Conservation (phyloP, 208 protist species). For the Endotrypanum monterogeii region DNA sequence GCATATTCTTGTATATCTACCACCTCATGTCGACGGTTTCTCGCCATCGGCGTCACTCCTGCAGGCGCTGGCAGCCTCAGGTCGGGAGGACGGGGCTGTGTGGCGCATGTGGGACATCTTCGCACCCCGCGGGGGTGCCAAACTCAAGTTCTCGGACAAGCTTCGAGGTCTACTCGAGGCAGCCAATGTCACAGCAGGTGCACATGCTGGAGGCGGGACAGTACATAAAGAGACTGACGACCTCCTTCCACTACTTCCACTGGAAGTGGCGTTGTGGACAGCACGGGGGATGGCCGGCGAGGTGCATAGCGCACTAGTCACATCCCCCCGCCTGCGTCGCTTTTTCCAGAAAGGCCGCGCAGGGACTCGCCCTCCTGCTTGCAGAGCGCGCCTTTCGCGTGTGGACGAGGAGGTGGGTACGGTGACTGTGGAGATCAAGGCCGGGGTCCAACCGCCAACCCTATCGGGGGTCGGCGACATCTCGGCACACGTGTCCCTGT, state of each 20-base stretch:
- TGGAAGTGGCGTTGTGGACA: conserved; percentile 42
- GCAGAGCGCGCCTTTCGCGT: neutral
- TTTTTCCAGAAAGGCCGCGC: neutral
- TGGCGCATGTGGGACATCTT: conserved; percentile 21
- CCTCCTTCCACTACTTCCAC: neutral
- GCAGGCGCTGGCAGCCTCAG: conserved; percentile 4
- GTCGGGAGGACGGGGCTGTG: neutral
- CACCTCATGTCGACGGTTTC: conserved; percentile 6
- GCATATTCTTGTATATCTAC: conserved; percentile 60
- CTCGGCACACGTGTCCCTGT: no score
- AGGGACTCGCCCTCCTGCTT: neutral
- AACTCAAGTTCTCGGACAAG: conserved; percentile 19
- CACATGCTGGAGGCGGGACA: no score
- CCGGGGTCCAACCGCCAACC: no score
- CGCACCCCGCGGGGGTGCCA: neutral
- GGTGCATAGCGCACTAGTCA: conserved; percentile 9
- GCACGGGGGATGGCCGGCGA: conserved; percentile 9
- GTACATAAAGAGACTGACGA: neutral
- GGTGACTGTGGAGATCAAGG: conserved; percentile 5
- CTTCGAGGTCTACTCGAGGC: neutral
- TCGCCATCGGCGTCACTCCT: neutral
- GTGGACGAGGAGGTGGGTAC: neutral
- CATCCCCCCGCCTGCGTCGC: conserved; percentile 3
- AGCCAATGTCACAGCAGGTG: neutral
- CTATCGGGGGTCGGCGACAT: no score